phyloP scores from a whole-genome alignment of 2,329 filamentous ascomycete genomes.

The Diaporthe eres region DNA sequence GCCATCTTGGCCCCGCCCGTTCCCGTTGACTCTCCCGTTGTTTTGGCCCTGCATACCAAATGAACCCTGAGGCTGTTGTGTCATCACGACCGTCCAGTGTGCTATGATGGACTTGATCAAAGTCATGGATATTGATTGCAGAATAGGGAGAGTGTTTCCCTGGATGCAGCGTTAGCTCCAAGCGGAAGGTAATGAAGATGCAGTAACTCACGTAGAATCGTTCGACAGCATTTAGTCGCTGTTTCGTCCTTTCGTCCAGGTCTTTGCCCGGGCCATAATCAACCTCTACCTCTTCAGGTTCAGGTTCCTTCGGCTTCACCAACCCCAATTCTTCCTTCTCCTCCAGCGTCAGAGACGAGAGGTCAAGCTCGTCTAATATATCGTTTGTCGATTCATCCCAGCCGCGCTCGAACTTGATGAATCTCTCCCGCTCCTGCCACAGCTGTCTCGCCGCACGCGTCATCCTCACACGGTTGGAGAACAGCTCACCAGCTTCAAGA shows the following conservation, averaged over 20 bases:
- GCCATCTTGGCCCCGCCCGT: constrained; percentile 52
- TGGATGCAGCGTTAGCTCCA: constrained; percentile 56
- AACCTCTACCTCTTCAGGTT: constrained; percentile 55
- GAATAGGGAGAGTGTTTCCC: constrained; percentile 82
- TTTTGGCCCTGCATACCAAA: constrained; percentile 27
- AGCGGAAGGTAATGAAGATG: not conserved
- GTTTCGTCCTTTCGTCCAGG: constrained; percentile 69
- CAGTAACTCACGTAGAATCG: constrained; percentile 81
- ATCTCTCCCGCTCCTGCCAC: constrained; percentile 93
- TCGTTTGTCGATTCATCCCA: constrained; percentile 75
- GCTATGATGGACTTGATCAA: constrained; percentile 89
- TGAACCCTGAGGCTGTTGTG: constrained; percentile 62
- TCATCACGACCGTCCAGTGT: constrained; percentile 88
- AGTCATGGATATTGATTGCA: constrained; percentile 95
- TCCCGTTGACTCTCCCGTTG: constrained; percentile 37
- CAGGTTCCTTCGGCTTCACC: constrained; percentile 56
- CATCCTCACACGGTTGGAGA: constrained; percentile 90
- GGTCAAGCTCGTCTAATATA: constrained; percentile 56
- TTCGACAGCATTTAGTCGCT: constrained; percentile 81
- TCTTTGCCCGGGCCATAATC: constrained; percentile 67
- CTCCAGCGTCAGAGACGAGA: constrained; percentile 54
- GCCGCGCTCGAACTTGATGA: constrained; percentile 91
- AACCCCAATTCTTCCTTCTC: constrained; percentile 65
- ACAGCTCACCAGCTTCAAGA: constrained; percentile 92
- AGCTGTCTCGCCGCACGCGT: constrained; percentile 92